These are phyloP conservation scores for Przewalskia tangutica DNA, from an alignment of 257 asterid species.

Conservation along the genomic window DNA sequence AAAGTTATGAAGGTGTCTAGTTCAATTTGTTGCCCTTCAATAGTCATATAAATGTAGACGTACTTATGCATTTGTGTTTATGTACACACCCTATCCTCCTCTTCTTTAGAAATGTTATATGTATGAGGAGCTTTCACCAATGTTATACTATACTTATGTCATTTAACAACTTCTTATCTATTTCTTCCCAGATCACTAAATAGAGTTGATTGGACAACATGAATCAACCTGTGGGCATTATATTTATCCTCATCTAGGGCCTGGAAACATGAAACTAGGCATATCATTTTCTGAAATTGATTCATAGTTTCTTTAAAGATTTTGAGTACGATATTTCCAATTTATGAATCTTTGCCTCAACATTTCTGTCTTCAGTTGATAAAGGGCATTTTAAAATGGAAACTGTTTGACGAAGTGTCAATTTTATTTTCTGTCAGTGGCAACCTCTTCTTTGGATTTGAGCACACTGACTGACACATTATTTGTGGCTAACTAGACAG, in stretches of 20 bases:
- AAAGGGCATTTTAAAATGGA: not conserved
- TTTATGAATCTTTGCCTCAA: not conserved
- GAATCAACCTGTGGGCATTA: not conserved
- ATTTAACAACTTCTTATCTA: not conserved
- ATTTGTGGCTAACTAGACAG: constrained; percentile 68
- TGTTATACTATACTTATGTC: not conserved
- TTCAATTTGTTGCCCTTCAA: not conserved
- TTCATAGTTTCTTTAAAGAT: not conserved
- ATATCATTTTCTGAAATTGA: not conserved
- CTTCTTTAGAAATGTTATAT: not conserved
- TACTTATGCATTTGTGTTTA: not conserved
- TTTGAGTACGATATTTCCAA: not conserved
- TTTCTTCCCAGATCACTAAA: not conserved
- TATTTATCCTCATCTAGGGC: not conserved
- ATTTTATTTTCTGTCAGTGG: not conserved
- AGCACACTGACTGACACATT: constrained; percentile 31
- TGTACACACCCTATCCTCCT: not conserved
- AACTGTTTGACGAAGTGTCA: not conserved
- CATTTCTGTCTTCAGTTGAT: not conserved
- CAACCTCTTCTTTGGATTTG: not conserved
- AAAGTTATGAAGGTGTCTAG: not conserved
- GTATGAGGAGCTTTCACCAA: not conserved
- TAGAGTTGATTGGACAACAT: not conserved
- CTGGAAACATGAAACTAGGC: not conserved
- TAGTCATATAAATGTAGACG: not conserved